Evolutionary conservation across 2,329 filamentous ascomycete species (phyloP).

Genomic region (Trichoderma atroviride): DNA sequence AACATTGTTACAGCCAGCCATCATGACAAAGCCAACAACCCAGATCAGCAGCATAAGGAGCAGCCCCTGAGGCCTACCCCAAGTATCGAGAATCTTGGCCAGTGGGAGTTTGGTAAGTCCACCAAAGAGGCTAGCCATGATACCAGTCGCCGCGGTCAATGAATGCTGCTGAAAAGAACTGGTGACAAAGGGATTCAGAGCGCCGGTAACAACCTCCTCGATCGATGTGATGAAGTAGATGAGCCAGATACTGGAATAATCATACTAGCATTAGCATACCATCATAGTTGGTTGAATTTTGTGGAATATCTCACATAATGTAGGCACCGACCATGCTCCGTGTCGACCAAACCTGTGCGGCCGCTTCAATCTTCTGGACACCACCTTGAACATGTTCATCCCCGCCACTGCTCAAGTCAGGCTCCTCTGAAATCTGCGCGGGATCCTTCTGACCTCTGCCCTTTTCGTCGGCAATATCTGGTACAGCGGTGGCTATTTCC

Average conservation of each 20-base stretch:
- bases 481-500: neutral
- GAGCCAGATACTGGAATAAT: slow-evolving; percentile 42
- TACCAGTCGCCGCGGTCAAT: slow-evolving; percentile 54
- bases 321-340: slow-evolving; percentile 49
- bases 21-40: slow-evolving; percentile 61
- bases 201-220: slow-evolving; percentile 43
- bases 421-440: slow-evolving; percentile 39
- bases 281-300: neutral
- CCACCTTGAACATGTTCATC: slow-evolving; percentile 45
- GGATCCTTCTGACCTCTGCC: slow-evolving; percentile 25
- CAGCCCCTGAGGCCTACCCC: slow-evolving; percentile 67
- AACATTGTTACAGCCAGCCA: slow-evolving; percentile 64
- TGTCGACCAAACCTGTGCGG: slow-evolving; percentile 42
- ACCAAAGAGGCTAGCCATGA: slow-evolving; percentile 57
- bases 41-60: slow-evolving; percentile 55
- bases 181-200: slow-evolving; percentile 52
- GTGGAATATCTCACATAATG: slow-evolving; percentile 40
- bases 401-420: neutral
- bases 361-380: slow-evolving; percentile 52
- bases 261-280: neutral
- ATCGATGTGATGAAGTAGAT: slow-evolving; percentile 45
- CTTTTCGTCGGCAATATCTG: slow-evolving; percentile 22
- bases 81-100: slow-evolving; percentile 69
- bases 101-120: slow-evolving; percentile 67
- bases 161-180: slow-evolving; percentile 57